Evolutionary conservation across 306 rosid species (phyloP), one percentile per base, ranked within the genome.

Genomic region (Sicyos baderoa): DNA sequence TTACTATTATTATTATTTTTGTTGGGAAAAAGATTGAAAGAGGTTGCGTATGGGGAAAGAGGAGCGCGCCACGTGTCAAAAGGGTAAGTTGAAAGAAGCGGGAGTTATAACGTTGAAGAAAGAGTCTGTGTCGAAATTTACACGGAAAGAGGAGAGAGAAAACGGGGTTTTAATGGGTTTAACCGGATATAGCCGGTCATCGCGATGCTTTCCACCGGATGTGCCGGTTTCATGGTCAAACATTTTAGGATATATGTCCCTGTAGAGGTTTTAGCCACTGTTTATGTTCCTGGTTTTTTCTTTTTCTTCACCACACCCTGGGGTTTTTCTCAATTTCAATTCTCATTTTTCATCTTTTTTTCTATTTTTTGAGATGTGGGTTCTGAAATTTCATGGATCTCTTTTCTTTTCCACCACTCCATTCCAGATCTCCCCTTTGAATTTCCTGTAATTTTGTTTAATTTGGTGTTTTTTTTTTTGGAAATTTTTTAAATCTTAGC

Each of bases 201-300:
- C 65, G 1, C 15, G 35, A 27, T 75, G 78, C 75, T 60, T 73
- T 79, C 68, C 23, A 79, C 94, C 50, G 85, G 86, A 29, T 72
- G 44, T 19, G 69, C 86, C 80, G 84, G 93, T 86, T 84, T 68
- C 74, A 85, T 88, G 88, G 96, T 81, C 85, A 81, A 76, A 79
- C 81, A 78, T 49, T 51, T 21, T n/a, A 10, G 65, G 61, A 49
- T 64, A 74, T 44, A 65, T 37, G 70, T 14, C 59, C 65, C 49
- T 74, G 51, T 47, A 60, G 79, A 91, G 91, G 89, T 79, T 90
- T 85, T 86, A 79, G 89, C 74, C 75, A 79, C 80, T 82, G 88
- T 87, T 80, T 51, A 49, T 81, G 84, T 64, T n/a, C 87, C 76
- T 83, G 76, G 78, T 77, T 79, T 82, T 82, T 76, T 78, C 44